Conservation (phyloP, 2,329 filamentous ascomycete genomes). For the Fusarium sp. region DNA sequence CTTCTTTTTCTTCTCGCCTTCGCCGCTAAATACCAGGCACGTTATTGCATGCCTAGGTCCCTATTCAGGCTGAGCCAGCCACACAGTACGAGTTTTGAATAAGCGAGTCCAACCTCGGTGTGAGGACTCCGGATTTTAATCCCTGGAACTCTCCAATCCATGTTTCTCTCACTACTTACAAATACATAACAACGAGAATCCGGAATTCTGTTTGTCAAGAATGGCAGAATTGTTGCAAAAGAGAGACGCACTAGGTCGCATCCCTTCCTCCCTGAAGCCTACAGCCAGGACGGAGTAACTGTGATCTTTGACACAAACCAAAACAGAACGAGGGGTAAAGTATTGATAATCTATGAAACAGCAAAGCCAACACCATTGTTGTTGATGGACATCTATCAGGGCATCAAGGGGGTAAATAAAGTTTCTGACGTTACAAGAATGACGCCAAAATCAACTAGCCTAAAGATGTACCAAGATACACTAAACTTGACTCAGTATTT, state of each 20-base stretch:
- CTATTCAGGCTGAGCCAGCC: constrained; percentile 17
- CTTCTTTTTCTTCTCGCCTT: constrained; percentile 1
- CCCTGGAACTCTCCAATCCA: constrained; percentile 3
- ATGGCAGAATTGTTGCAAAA: not conserved
- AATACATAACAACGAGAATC: not conserved
- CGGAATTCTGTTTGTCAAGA: constrained; percentile 2
- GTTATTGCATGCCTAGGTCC: not conserved
- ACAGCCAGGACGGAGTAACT: not conserved
- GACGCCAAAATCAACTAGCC: not conserved
- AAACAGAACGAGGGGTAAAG: constrained; percentile 14
- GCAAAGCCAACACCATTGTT: constrained; percentile 13
- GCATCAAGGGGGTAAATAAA: not conserved
- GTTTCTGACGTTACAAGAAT: not conserved
- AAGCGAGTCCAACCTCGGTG: constrained; percentile 1
- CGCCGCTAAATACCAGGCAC: constrained; percentile 21
- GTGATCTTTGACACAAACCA: not conserved
- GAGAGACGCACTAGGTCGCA: constrained; percentile 4
- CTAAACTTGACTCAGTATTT: not conserved
- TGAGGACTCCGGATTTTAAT: constrained; percentile 5
- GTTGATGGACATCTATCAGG: not conserved
- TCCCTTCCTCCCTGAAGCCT: constrained; percentile 1
- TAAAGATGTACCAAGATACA: not conserved
- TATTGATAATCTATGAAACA: constrained; percentile 37
- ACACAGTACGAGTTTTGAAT: constrained; percentile 28
- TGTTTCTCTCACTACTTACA: not conserved